phyloP scores from a whole-genome alignment of 2,329 filamentous ascomycete genomes.

The Sporothrix pallida region DNA sequence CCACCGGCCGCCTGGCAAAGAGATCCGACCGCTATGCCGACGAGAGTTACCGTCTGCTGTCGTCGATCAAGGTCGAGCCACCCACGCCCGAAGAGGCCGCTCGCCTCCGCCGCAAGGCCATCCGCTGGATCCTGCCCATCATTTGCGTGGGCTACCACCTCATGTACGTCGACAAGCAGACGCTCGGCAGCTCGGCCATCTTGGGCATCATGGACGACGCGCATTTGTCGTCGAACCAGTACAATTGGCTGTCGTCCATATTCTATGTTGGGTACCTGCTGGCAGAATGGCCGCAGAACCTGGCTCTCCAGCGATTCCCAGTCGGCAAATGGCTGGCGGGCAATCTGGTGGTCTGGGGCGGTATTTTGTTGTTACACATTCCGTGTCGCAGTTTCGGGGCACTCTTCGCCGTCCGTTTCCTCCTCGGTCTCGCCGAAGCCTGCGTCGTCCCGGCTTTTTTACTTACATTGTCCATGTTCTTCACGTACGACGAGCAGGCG shows the following conservation, averaged over 20 bases:
- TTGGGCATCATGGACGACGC: slow-evolving; percentile 33
- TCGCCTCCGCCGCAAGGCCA: slow-evolving; percentile 18
- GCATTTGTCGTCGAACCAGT: slow-evolving; percentile 32
- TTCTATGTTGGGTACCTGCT: slow-evolving; percentile 59
- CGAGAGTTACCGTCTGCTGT: slow-evolving; percentile 33
- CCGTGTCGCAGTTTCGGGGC: slow-evolving; percentile 35
- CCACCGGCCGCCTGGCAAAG: neutral
- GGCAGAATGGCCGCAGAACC: slow-evolving; percentile 53
- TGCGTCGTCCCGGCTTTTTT: slow-evolving; percentile 43
- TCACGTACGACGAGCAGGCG: slow-evolving; percentile 46
- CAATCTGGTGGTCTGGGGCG: slow-evolving; percentile 37
- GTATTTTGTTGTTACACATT: slow-evolving; percentile 33
- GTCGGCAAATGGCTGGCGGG: slow-evolving; percentile 36
- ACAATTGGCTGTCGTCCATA: slow-evolving; percentile 43
- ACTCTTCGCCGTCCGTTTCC: slow-evolving; percentile 41
- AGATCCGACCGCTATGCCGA: slow-evolving; percentile 32
- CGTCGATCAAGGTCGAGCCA: slow-evolving; percentile 25
- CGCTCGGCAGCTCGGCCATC: slow-evolving; percentile 33
- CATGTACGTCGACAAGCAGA: slow-evolving; percentile 38
- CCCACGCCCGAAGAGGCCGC: slow-evolving; percentile 30
- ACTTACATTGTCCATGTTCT: slow-evolving; percentile 45
- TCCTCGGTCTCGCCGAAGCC: slow-evolving; percentile 43
- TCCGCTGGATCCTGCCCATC: slow-evolving; percentile 31
- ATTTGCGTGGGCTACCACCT: slow-evolving; percentile 37
- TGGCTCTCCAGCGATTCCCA: slow-evolving; percentile 42